Evolutionary conservation across 345 rosid genomes (phyloP), one percentile per base, ranked within the genome.

Genomic region (Citrus medica): DNA sequence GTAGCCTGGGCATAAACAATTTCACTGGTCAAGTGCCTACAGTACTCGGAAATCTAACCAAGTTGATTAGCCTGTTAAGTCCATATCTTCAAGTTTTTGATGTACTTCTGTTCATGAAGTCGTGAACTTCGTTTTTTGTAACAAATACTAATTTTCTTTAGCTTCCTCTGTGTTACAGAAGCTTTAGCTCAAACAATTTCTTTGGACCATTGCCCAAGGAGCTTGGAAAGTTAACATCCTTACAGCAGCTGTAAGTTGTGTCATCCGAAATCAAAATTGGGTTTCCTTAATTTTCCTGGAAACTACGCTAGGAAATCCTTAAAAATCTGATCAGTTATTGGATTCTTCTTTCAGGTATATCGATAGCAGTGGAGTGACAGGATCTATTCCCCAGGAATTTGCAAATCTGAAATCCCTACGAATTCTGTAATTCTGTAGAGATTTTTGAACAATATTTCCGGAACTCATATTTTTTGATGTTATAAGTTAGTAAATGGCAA

Each of bases 1-100:
- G 93, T 35, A 90, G 90, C 86, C 82, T 88, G 25, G 90, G 91
- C 77, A 88, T 88, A 84, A 90, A 90, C 87, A 88, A 90, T 76
- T 69, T 90, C 76, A 82, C 85, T 0, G 91, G 91, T 71, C 81
- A 55, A 46, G 85, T 90, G 55, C 91, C 89, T n/a, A 71, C 80
- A 64, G 85, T 86, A 74, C 89, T 88, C 30, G 93, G 93, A 72
- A 90, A 80, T 75, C 83, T 85, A 40, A 88, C 88, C 73, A 84
- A 88, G 71, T 77, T 90, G 86, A 66, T 80, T 64, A 83, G 87
- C 76, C 78, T 90, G 91, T 90, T 79, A 84, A 86, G 89, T 84
- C 25, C 69, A 65, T 33, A 25, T 72, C 46, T 35, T 6, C 79
- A 79, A 21, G 16, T 56, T 33, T 63, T 76, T 3, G 4, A 81